These are phyloP conservation scores for Candida tibetensis DNA, from an alignment of 805 yeast species.

Conservation along the genomic window DNA sequence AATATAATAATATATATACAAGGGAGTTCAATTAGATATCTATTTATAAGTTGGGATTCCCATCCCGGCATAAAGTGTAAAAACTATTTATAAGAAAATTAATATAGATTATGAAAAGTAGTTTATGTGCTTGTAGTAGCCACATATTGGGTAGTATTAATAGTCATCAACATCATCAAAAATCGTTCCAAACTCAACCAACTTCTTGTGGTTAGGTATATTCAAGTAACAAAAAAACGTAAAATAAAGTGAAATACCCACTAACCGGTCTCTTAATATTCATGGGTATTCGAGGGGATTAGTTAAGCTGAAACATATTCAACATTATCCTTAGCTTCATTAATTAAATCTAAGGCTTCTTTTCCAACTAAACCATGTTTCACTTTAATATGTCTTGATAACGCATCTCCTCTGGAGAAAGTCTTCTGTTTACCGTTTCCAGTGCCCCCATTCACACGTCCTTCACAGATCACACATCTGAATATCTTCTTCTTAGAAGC, in stretches of 20 bases:
- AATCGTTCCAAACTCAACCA: no score
- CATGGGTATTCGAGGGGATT: no score
- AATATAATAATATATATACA: no score
- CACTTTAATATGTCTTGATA: slow-evolving; percentile 57
- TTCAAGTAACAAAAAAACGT: no score
- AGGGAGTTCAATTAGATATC: not conserved
- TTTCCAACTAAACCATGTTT: slow-evolving; percentile 74
- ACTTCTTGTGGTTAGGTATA: no score
- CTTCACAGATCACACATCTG: slow-evolving; percentile 47
- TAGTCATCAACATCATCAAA: no score
- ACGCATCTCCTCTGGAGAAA: slow-evolving; percentile 46
- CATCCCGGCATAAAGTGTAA: not conserved
- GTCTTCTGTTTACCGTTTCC: slow-evolving; percentile 51
- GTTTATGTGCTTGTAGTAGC: no score
- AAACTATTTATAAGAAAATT: not conserved
- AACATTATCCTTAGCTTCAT: slow-evolving; percentile 74
- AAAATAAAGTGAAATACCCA: no score
- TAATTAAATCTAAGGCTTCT: slow-evolving; percentile 68
- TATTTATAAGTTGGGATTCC: not conserved
- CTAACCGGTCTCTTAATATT: no score
- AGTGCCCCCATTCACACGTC: slow-evolving; percentile 43
- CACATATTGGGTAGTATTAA: no score
- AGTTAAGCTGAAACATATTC: slow-evolving; percentile 45
- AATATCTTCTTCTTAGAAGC: slow-evolving; percentile 45
- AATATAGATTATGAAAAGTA: not conserved